Evolutionary conservation across 1,139 yeast species (phyloP).

Genomic region (Suhomyces taliae): DNA sequence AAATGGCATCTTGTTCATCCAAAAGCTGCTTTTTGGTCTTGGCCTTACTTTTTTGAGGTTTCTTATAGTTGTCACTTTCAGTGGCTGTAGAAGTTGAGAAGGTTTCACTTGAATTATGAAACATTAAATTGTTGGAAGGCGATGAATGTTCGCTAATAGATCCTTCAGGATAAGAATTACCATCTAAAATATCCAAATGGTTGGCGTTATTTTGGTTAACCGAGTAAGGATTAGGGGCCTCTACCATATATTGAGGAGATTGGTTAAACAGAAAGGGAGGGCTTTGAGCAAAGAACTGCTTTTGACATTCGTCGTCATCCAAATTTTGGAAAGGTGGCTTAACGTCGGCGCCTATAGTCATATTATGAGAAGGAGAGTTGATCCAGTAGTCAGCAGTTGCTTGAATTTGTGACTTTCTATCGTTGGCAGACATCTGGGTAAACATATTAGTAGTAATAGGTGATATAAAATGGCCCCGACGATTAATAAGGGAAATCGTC

Average conservation of each 20-base stretch:
- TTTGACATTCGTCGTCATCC: slow-evolving; percentile 5
- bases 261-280: slow-evolving; percentile 7
- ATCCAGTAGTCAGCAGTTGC: slow-evolving; percentile 1
- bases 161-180: slow-evolving; percentile 6
- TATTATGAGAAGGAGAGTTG: not conserved
- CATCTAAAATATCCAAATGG: slow-evolving; percentile 2
- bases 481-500: not conserved
- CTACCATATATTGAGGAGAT: not conserved
- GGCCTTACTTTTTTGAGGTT: slow-evolving; percentile 4
- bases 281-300: slow-evolving; percentile 4
- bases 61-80: slow-evolving; percentile 2
- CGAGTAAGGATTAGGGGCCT: not conserved
- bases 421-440: not conserved
- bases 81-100: slow-evolving; percentile 8
- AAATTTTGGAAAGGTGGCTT: not conserved
- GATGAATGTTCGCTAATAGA: slow-evolving; percentile 12
- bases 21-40: slow-evolving; percentile 27
- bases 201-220: slow-evolving; percentile 1
- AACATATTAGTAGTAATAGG: not conserved
- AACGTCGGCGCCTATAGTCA: slow-evolving; percentile 1
- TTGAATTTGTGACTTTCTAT: not conserved
- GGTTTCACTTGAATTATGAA: slow-evolving; percentile 13
- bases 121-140: slow-evolving; percentile 5
- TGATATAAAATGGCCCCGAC: not conserved
- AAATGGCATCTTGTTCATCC: slow-evolving; percentile 40